A percentile compares a stretch with the other conserved stretches of the same genome.
Evolutionary conservation across 805 yeast genomes (phyloP).

Genomic region (Candida tibetensis): DNA sequence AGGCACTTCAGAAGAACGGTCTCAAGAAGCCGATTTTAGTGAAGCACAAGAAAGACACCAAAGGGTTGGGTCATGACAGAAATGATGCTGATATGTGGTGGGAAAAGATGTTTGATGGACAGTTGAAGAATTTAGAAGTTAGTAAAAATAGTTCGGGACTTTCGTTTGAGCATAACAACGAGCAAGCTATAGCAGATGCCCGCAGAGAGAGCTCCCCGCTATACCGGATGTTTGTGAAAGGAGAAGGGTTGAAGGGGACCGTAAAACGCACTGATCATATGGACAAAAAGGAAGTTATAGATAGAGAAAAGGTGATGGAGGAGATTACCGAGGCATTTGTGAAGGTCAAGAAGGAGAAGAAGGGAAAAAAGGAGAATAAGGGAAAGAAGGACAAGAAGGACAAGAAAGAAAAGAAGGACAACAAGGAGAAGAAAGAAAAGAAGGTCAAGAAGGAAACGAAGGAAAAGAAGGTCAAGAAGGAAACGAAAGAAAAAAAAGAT

Average conservation of each 20-base stretch:
- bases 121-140: conserved; percentile 73
- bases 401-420: conserved; percentile 26
- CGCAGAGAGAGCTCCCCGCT: conserved; percentile 64
- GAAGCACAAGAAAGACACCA: conserved; percentile 83
- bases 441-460: conserved; percentile 20
- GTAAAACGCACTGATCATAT: conserved; percentile 41
- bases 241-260: conserved; percentile 82
- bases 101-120: conserved; percentile 95
- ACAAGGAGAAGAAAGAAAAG: conserved; percentile 24
- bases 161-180: conserved; percentile 51
- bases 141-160: conserved; percentile 34
- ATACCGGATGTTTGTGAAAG: conserved; percentile 82
- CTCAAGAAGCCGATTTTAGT: conserved; percentile 82
- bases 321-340: conserved; percentile 14
- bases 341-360: conserved; percentile 27
- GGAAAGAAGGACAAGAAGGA: conserved; percentile 13
- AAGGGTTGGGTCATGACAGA: conserved; percentile 81
- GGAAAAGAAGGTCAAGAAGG: conserved; percentile 21
- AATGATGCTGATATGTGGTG: conserved; percentile 92
- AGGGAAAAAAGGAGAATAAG: conserved; percentile 16
- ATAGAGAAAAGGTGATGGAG: conserved; percentile 14
- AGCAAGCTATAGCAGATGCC: conserved; percentile 44
- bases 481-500: conserved; percentile 18
- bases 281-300: conserved; percentile 14
- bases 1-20: conserved; percentile 77